Evolutionary conservation across 371 early-diverging fungal genomes (phyloP).

Genomic region (Mortierella sp.): DNA sequence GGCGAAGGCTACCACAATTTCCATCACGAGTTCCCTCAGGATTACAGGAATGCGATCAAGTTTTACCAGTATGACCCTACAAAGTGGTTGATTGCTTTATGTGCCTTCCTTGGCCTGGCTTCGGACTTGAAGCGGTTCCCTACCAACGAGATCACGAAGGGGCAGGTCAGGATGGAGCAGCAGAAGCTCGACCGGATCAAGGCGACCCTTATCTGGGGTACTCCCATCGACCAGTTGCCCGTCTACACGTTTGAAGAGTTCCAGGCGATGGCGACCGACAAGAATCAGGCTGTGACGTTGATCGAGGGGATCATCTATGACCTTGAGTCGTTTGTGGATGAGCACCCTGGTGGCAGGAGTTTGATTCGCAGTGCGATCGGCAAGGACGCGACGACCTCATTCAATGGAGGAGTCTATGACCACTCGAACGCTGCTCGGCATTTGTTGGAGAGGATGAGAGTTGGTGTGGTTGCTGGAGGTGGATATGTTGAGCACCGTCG

Average conservation of each 20-base stretch:
- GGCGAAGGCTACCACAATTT: constrained; percentile 94
- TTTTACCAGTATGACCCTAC: constrained; percentile 96
- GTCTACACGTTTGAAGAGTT: constrained; percentile 83
- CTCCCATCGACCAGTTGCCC: constrained; percentile 79
- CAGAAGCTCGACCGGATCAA: constrained; percentile 79
- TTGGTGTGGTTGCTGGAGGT: constrained; percentile 73
- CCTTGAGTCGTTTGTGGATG: constrained; percentile 86
- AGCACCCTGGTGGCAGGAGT: constrained; percentile 89
- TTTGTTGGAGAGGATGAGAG: constrained; percentile 77
- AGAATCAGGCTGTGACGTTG: constrained; percentile 84
- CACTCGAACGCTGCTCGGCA: constrained; percentile 87
- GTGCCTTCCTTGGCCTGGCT: constrained; percentile 82
- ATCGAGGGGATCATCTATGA: constrained; percentile 94
- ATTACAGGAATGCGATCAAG: constrained; percentile 95
- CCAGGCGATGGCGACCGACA: constrained; percentile 69
- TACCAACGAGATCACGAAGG: constrained; percentile 91
- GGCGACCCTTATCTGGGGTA: constrained; percentile 81
- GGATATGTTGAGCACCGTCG: constrained; percentile 62
- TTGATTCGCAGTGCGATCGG: constrained; percentile 33
- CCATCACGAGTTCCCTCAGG: constrained; percentile 96
- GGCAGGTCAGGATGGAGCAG: constrained; percentile 85
- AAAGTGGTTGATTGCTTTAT: constrained; percentile 89
- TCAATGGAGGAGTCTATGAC: constrained; percentile 92
- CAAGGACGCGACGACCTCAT: constrained; percentile 85
- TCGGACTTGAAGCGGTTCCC: constrained; percentile 92